Conservation (phyloP, 1,139 yeast species). For the Saccharomycopsis crataegensis region DNA sequence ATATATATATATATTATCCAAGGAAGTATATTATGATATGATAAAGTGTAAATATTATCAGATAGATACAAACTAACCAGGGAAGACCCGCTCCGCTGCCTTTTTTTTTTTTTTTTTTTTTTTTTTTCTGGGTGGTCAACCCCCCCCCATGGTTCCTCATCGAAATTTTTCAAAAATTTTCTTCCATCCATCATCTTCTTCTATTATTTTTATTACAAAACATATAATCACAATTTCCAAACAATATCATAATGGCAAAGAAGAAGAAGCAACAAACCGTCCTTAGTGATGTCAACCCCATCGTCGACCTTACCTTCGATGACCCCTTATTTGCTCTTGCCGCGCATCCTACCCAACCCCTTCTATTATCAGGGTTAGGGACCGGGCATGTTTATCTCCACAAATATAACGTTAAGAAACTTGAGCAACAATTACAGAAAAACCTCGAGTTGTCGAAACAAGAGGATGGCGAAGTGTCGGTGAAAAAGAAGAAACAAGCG, state of each 20-base stretch:
- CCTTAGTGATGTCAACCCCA: slow-evolving; percentile 11
- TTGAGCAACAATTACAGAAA: slow-evolving; percentile 17
- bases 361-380: slow-evolving; percentile 65
- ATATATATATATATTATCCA: no score
- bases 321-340: slow-evolving; percentile 74
- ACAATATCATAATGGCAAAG: slow-evolving; percentile 4
- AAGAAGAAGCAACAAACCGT: slow-evolving; percentile 8
- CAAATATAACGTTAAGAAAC: slow-evolving; percentile 42
- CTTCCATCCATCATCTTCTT: no score
- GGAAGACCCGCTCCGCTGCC: no score
- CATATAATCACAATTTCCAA: no score
- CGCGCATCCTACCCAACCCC: slow-evolving; percentile 68
- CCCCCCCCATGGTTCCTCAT: no score
- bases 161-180: no score
- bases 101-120: no score
- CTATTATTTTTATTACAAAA: no score
- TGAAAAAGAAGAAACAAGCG: slow-evolving; percentile 32
- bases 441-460: not conserved
- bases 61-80: no score
- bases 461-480: slow-evolving; percentile 21
- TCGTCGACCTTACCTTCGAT: slow-evolving; percentile 9
- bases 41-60: no score
- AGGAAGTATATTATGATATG: no score
- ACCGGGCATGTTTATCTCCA: slow-evolving; percentile 66
- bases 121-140: no score